These are phyloP conservation scores for Polygonum maritimum DNA, from an alignment of 148 eudicot genomes.

Conservation along the genomic window DNA sequence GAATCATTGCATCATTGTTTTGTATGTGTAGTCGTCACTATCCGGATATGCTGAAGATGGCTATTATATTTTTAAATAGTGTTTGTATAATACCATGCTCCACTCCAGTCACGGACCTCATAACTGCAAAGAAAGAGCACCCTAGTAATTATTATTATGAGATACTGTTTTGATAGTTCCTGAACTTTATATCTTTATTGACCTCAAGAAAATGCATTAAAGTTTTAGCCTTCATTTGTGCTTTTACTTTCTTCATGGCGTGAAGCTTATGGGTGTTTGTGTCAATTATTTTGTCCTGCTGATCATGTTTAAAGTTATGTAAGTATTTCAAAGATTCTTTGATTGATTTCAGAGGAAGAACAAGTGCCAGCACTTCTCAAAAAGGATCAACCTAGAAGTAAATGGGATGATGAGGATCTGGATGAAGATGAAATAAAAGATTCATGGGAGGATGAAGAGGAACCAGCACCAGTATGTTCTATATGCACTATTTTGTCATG, in stretches of 20 bases:
- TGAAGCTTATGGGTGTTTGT: background rate
- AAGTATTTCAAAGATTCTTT: background rate
- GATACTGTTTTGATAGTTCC: background rate
- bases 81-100: background rate
- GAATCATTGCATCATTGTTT: background rate
- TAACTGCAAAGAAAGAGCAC: background rate
- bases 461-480: slow-evolving; percentile 55
- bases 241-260: background rate
- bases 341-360: background rate
- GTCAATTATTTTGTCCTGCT: background rate
- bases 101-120: background rate
- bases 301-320: background rate
- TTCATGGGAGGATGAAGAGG: slow-evolving; percentile 98
- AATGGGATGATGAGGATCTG: slow-evolving; percentile 88
- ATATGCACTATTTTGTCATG: background rate
- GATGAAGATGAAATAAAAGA: slow-evolving; percentile 81
- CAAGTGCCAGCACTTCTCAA: slow-evolving; percentile 29
- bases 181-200: background rate
- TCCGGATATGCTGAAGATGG: background rate
- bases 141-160: background rate
- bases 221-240: background rate
- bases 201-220: background rate
- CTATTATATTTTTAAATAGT: background rate
- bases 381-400: slow-evolving; percentile 39
- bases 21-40: background rate